Base-by-base conservation (phyloP, 306 rosid genomes). In the Castanopsis chinensis region DNA sequence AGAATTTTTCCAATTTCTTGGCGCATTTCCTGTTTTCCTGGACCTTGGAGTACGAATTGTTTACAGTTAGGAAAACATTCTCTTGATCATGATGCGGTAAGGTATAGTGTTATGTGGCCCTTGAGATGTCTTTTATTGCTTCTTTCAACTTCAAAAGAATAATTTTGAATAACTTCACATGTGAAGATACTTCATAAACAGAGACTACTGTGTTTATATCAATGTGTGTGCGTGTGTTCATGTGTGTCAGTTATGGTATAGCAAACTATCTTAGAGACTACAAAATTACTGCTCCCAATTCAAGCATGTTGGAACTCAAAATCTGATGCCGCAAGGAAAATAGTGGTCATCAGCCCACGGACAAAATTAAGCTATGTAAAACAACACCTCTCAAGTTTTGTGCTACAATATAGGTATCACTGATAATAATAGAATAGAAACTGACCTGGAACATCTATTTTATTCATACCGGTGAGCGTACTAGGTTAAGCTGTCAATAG, bases 1-100 rank as follows among this genome's bases (percentile, higher is more conserved):
- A 1, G 92, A 94, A 82, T 91, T 97, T 81, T 94, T 94, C 84
- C 98, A 92, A 60, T 82, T 83, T 82, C 84, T 79, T 61, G 97
- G 90, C 74, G 94, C 97, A 12, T 92, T 84, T 82, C 80, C 96
- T 51, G 55, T 88, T 71, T 87, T 94, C 81, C 87, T 94, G 43
- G 90, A 89, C 72, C 91, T 86, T 45, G 96, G 97, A 71, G 94
- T 86, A 21, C 91, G 81, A 21, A 91, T 87, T 28, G 75, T 94
- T 69, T 94, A 97, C 80, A 92, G 94, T 87, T 91, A 91, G 89
- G 91, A 87, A 82, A 83, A 78, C 79, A 81, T 82, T 61, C 81
- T 64, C 89, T 91, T 32, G 5, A 32, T 32, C 33, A 4, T 79
- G 97, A 94, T 85, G 79, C n/a, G 69, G 98, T 94, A 76, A 84